Conservation (phyloP, 179 eudicot species). For the Gypsophila paniculata region DNA sequence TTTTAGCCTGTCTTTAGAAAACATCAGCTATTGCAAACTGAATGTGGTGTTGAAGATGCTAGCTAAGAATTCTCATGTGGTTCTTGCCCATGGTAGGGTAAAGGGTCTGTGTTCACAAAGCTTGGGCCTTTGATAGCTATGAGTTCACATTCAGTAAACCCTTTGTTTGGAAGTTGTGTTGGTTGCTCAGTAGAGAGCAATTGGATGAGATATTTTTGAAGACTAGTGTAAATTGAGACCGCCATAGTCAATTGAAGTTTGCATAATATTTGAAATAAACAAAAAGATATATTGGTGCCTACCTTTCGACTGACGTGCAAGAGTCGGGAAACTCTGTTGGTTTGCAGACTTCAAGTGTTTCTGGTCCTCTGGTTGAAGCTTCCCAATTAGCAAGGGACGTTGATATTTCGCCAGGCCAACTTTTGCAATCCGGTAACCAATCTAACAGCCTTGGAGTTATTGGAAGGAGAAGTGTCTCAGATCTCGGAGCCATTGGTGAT, state of each 20-base stretch:
- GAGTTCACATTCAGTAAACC: no score
- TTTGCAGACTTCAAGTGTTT: constrained; percentile 58
- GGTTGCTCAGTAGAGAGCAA: no score
- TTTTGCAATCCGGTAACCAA: constrained; percentile 67
- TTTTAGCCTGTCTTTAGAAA: no score
- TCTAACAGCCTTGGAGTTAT: constrained; percentile 86
- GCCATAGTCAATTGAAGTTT: not conserved
- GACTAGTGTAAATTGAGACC: no score
- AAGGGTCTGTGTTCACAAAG: no score
- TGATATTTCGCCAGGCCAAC: constrained; percentile 90
- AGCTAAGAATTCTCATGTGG: no score
- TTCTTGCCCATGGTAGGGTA: no score
- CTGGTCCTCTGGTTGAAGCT: constrained; percentile 64
- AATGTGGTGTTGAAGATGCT: no score
- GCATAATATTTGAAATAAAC: not conserved
- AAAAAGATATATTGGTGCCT: not conserved
- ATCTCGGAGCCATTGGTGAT: constrained; percentile 92
- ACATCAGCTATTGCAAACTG: no score
- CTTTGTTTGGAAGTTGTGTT: no score
- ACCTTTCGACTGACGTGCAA: not conserved
- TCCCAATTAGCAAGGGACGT: constrained; percentile 55
- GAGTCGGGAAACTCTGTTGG: not conserved
- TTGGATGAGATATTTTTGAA: no score
- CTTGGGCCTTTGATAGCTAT: no score
- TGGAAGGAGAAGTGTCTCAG: constrained; percentile 88